Base-by-base conservation (phyloP, 495 filamentous ascomycete genomes). In the Podospora pseudopauciseta region DNA sequence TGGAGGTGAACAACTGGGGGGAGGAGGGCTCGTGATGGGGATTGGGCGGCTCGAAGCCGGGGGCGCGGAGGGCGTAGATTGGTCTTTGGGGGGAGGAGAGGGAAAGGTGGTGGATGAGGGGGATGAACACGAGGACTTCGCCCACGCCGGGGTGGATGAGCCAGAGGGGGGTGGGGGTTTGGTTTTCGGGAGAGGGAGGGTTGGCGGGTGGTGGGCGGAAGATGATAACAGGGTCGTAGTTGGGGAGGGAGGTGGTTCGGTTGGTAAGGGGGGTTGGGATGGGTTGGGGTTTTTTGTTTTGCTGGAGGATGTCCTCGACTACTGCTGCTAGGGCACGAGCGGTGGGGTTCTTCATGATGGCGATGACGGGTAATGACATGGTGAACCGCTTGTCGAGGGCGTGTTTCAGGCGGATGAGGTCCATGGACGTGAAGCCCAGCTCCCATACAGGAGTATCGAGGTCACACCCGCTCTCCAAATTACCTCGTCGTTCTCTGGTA, bases 91-190 rank as follows among this genome's bases (percentile, higher is more conserved):
- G 39, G 9, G 39, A 32, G 30, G 30, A 32, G 30, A 20, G 20
- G 30, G 34, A 32, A 39, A 86, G 65, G 61, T 80, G 75, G 4
- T 83, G 71, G 11, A 81, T 79, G 2, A 89, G 73, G 23, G 75
- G 73, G 20, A 88, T 71, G 73, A 88, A 89, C 57, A 88, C 81
- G 1, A 89, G 77, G 0, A 87, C 75, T 63, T 88, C 86, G 15
- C 85, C 86, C 1, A 84, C 78, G 3, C 86, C 86, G 0, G 87
- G 86, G 67, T 89, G 87, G 2, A 89, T 72, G 5, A 87, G 80
- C 78, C 81, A 89, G 6, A 88, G 81, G 0, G 87, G 30, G 30
- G 30, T 32, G 2, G 30, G 30, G 30, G 2, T 3, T 20, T 20
- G 20, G 20, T 20, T 20, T 20, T 20, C 20, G 20, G 20, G 20